Evolutionary conservation across 495 filamentous ascomycete species (phyloP).

Genomic region (Aspergillus leporis): DNA sequence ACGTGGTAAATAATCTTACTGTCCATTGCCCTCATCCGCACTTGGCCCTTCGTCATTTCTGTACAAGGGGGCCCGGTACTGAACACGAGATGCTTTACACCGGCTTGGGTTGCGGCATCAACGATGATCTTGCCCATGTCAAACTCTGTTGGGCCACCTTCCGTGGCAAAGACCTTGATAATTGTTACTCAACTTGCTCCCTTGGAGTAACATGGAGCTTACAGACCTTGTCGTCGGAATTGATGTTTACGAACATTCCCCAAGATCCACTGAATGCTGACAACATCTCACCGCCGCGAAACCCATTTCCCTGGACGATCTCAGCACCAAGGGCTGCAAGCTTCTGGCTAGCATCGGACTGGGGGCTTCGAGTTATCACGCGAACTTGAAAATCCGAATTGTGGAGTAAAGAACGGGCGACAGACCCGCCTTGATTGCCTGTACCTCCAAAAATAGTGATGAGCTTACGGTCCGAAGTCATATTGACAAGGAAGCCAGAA

Average conservation of each 20-base stretch:
- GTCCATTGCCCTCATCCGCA: constrained; percentile 26
- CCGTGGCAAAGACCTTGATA: constrained; percentile 16
- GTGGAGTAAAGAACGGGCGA: constrained; percentile 34
- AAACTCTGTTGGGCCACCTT: constrained; percentile 23
- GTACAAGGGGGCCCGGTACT: constrained; percentile 16
- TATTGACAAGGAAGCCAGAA: not conserved
- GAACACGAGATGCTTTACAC: constrained; percentile 31
- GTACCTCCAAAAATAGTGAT: constrained; percentile 28
- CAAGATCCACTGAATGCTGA: constrained; percentile 27
- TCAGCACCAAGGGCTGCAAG: constrained; percentile 46
- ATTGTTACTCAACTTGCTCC: not conserved
- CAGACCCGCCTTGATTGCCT: constrained; percentile 47
- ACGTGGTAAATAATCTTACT: constrained; percentile 15
- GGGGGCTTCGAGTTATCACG: constrained; percentile 39
- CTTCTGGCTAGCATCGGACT: constrained; percentile 38
- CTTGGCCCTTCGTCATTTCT: constrained; percentile 24
- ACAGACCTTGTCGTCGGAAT: constrained; percentile 31
- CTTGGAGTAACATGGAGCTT: not conserved
- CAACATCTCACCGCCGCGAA: constrained; percentile 26
- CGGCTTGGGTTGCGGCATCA: constrained; percentile 23
- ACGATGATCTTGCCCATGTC: constrained; percentile 33
- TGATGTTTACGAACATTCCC: constrained; percentile 36
- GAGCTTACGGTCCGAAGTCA: constrained; percentile 10
- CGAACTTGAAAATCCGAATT: constrained; percentile 37
- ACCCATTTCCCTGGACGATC: constrained; percentile 44